Evolutionary conservation across 139 green algal species (phyloP).

Genomic region (Chlorella sp.): DNA sequence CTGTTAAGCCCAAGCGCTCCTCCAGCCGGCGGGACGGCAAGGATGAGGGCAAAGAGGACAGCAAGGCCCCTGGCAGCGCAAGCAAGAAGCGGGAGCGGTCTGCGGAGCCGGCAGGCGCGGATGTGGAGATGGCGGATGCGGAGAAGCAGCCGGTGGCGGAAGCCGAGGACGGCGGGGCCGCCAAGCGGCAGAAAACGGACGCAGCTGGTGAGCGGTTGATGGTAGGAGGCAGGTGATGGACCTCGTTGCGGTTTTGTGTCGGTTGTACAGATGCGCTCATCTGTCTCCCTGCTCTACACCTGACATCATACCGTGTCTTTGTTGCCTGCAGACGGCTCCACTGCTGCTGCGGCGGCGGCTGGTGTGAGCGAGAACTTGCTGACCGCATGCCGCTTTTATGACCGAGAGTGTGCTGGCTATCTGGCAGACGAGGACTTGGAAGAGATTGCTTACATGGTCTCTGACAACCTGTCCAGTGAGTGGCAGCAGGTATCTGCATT

Average conservation of each 20-base stretch:
- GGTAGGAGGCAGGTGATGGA: background rate
- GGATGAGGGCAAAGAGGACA: background rate
- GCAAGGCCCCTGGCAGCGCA: background rate
- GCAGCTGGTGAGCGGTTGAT: background rate
- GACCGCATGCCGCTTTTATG: conserved; percentile 61
- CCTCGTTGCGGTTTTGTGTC: too few species aligned
- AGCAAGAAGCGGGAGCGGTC: background rate
- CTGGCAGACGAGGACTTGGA: conserved; percentile 65
- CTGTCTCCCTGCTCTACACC: too few species aligned
- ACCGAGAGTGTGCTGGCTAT: conserved; percentile 55
- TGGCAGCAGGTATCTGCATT: background rate
- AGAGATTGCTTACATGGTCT: conserved; percentile 66
- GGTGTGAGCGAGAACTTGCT: conserved; percentile 43
- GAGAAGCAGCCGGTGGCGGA: background rate
- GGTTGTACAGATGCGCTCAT: too few species aligned
- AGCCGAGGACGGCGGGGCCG: background rate
- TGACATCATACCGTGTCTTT: too few species aligned
- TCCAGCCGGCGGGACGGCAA: background rate
- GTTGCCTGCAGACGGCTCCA: background rate
- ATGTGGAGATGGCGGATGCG: background rate
- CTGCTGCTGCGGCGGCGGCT: background rate
- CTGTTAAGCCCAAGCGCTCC: background rate
- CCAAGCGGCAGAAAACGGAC: conserved; percentile 36
- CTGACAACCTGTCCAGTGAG: conserved; percentile 55
- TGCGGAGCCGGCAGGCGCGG: background rate